A percentile compares a stretch with the other conserved stretches of the same genome.
These are phyloP conservation scores for Xylaria sp. DNA, from an alignment of 2,329 filamentous ascomycete species.

Conservation along the genomic window DNA sequence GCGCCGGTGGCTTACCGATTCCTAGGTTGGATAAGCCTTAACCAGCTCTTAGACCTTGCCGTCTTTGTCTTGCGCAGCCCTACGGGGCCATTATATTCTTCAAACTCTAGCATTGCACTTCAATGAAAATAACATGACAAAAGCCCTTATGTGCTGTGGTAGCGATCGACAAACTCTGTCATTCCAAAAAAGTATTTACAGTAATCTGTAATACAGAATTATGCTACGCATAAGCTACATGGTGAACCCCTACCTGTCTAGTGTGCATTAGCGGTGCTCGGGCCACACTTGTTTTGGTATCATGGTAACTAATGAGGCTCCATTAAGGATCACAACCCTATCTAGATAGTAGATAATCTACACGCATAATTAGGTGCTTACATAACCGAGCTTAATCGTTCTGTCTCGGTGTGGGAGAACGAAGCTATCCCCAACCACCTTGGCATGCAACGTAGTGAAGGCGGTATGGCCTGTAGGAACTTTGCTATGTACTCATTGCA, in stretches of 20 bases:
- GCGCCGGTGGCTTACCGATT: slow-evolving; percentile 9
- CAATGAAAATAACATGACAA: not conserved
- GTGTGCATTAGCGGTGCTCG: slow-evolving; percentile 4
- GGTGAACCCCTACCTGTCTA: not conserved
- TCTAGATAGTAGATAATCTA: not conserved
- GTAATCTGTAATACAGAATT: slow-evolving; percentile 5
- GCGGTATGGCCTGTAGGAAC: not conserved
- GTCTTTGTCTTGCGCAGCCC: too few species aligned
- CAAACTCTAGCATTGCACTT: not conserved
- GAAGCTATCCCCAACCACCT: not conserved
- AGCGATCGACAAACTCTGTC: not conserved
- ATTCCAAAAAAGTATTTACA: not conserved
- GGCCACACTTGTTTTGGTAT: slow-evolving; percentile 2
- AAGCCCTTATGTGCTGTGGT: not conserved
- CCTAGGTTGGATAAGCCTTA: not conserved
- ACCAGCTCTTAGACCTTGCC: too few species aligned
- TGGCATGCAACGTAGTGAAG: not conserved
- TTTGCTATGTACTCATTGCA: not conserved
- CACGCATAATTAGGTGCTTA: not conserved
- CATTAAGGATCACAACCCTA: not conserved
- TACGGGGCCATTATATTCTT: not conserved
- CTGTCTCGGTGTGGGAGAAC: not conserved
- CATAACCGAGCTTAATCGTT: not conserved
- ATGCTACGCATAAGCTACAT: slow-evolving; percentile 1
- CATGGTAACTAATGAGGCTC: not conserved